These are phyloP conservation scores for Aspergillus sp. DNA, from an alignment of 2,329 filamentous ascomycete species.

Conservation along the genomic window DNA sequence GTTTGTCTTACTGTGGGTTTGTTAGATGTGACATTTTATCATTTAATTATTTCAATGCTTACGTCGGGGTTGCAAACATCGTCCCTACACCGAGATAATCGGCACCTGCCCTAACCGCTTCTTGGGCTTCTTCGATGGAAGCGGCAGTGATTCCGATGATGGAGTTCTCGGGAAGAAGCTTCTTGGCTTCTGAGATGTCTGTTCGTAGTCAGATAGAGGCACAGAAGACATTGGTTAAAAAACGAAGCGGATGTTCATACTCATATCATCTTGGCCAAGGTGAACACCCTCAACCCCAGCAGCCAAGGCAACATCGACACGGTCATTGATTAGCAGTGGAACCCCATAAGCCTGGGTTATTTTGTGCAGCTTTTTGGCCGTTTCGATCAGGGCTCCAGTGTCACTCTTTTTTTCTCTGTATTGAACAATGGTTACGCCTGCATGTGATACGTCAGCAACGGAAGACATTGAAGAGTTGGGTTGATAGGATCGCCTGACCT, in stretches of 20 bases:
- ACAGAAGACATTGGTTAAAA: neutral
- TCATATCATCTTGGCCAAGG: constrained; percentile 90
- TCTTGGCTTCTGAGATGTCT: constrained; percentile 63
- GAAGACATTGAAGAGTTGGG: too few species aligned
- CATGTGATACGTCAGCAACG: constrained; percentile 13
- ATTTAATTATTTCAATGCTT: constrained; percentile 24
- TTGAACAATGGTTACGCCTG: constrained; percentile 75
- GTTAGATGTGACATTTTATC: constrained; percentile 4
- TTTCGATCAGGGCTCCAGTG: constrained; percentile 66
- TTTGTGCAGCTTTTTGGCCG: constrained; percentile 64
- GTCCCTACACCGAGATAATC: constrained; percentile 90
- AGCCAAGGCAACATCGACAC: constrained; percentile 81
- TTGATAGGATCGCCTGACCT: constrained; percentile 42
- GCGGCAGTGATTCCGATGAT: constrained; percentile 90
- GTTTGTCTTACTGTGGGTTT: constrained; percentile 65
- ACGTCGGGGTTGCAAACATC: constrained; percentile 80
- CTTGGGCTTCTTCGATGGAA: constrained; percentile 65
- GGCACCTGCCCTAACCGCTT: constrained; percentile 70
- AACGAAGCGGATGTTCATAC: constrained; percentile 39
- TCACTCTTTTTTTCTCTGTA: constrained; percentile 84
- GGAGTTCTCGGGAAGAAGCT: constrained; percentile 66
- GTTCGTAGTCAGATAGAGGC: constrained; percentile 2
- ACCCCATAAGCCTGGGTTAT: constrained; percentile 65
- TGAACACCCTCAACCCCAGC: constrained; percentile 88
- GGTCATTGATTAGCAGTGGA: constrained; percentile 88